These are phyloP conservation scores for Scleroderma citrinum DNA, from an alignment of 768 basidiomycete species.

Conservation along the genomic window DNA sequence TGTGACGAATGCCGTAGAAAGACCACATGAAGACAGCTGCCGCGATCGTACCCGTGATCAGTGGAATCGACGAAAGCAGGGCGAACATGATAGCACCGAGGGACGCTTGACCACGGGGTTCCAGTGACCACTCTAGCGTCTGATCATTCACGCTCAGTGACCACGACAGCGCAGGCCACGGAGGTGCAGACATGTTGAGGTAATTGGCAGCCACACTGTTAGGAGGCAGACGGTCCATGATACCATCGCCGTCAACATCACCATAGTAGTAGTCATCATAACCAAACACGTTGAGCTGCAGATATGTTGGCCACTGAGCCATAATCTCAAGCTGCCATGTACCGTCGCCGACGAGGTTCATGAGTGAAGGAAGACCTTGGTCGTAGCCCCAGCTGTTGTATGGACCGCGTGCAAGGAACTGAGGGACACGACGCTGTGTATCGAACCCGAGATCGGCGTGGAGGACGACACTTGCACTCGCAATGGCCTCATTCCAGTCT, in stretches of 20 bases:
- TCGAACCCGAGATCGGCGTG: slow-evolving; percentile 70
- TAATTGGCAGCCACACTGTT: slow-evolving; percentile 82
- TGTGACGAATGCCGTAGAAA: slow-evolving; percentile 94
- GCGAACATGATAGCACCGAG: slow-evolving; percentile 88
- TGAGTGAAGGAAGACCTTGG: slow-evolving; percentile 64
- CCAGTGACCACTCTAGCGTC: slow-evolving; percentile 67
- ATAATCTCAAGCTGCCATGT: slow-evolving; percentile 87
- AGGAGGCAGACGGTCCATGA: slow-evolving; percentile 87
- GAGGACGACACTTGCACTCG: slow-evolving; percentile 59
- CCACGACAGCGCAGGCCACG: slow-evolving; percentile 86
- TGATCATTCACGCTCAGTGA: slow-evolving; percentile 73
- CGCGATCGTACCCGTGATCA: slow-evolving; percentile 79
- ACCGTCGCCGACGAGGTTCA: slow-evolving; percentile 58
- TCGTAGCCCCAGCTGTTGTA: slow-evolving; percentile 95
- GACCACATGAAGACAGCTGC: slow-evolving; percentile 90
- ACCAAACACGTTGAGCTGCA: slow-evolving; percentile 88
- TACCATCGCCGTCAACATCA: slow-evolving; percentile 79
- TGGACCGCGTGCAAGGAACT: slow-evolving; percentile 79
- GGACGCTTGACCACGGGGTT: slow-evolving; percentile 75
- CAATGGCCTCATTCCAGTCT: slow-evolving; percentile 75
- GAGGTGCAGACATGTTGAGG: slow-evolving; percentile 88
- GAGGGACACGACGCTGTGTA: slow-evolving; percentile 71
- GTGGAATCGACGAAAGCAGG: slow-evolving; percentile 71
- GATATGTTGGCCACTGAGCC: slow-evolving; percentile 83
- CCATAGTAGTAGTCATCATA: slow-evolving; percentile 93